phyloP scores from a whole-genome alignment of 140 eudicot species.

The Senecio squalidus region DNA sequence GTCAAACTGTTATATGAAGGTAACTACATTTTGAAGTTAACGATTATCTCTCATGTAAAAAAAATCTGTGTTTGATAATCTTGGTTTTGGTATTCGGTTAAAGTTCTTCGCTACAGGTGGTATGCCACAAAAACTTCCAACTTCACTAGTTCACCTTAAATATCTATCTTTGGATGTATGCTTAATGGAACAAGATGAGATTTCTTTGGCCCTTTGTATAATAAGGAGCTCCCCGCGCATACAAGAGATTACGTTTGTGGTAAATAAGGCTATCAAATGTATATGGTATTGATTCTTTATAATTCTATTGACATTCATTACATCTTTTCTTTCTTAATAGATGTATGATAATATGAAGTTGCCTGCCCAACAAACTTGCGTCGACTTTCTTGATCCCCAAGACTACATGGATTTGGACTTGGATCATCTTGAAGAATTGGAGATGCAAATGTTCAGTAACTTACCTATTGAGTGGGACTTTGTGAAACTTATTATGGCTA shows the following conservation, averaged over 20 bases:
- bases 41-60: background rate
- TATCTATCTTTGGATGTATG: background rate
- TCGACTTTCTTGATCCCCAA: background rate
- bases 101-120: constrained; percentile 12
- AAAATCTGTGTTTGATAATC: background rate
- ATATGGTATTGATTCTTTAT: background rate
- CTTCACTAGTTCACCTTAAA: constrained; percentile 2
- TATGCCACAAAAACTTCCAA: constrained; percentile 12
- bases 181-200: background rate
- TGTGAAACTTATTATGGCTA: background rate
- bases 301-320: too few species aligned
- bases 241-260: background rate
- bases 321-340: background rate
- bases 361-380: background rate
- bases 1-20: background rate
- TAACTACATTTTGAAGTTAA: background rate
- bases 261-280: background rate
- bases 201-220: constrained; percentile 3
- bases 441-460: background rate
- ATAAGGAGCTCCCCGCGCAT: constrained; percentile 9
- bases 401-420: background rate
- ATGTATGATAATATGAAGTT: background rate
- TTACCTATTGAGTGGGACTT: background rate
- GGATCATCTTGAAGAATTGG: background rate
- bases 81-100: background rate